Base-by-base conservation (phyloP, 1,284 basidiomycete genomes). In the Neonothopanus nambi region DNA sequence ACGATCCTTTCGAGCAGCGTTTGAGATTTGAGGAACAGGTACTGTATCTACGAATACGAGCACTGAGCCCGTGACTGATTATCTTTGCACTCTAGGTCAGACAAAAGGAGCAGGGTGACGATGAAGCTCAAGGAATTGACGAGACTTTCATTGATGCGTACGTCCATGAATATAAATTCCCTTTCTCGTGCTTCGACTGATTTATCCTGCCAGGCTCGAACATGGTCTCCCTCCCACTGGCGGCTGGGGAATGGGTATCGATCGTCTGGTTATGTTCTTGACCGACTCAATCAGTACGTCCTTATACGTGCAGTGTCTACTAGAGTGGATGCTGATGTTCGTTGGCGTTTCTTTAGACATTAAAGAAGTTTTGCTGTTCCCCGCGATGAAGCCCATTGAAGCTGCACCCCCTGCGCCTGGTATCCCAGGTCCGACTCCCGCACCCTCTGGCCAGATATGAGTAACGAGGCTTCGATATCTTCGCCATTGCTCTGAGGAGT, bases 181-280 rank as follows among this genome's bases (percentile, higher is more conserved):
- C 20, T 18, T 30, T 43, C 41, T 47, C 33, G 40, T 35, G 39
- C 20, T 4, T 21, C 56, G 42, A 20, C 54, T 50, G 51, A 36
- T 33, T 38, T 44, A 36, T 42, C 61, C 43, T 9, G n/a, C 46
- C 56, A 94, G 93, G 2, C 85, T 99, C 61, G 96, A 99, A 74
- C 93, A 99, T 68, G 97, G 95, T 68, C 83, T 99, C 6, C 95
- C 97, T 4, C 96, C 97, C 0, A 98, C 96, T 9, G 96, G 94
- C 62, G 96, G 96, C 45, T 97, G 93, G 93, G 95, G 94, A 62
- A 79, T 96, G 57, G 94, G 95, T 56, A 91, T 97, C 62, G 95
- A 97, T 69, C 87, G 93, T 59, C 77, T 97, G 30, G 91, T 96
- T 71, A 97, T 97, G 94, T 96, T 97, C 85, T 76, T 97, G 53